Evolutionary conservation across 768 basidiomycete species (phyloP).

Genomic region (Chalciporus piperatus): DNA sequence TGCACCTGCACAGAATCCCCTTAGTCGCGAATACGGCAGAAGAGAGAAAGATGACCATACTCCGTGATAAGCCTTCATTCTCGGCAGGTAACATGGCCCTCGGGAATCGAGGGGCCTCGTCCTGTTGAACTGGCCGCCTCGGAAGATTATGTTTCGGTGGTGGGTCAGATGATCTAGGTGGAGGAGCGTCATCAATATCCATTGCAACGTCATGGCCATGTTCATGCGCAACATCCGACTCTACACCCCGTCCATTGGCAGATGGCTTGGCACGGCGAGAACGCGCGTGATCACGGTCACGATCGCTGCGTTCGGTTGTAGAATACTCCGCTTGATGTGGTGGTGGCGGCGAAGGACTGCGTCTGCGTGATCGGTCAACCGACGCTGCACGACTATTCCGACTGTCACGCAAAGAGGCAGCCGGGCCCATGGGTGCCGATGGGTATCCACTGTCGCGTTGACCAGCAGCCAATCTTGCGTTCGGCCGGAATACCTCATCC

Average conservation of each 20-base stretch:
- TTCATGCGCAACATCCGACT: constrained; percentile 18
- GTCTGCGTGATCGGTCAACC: constrained; percentile 9
- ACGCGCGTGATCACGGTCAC: constrained; percentile 16
- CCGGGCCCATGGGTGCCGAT: constrained; percentile 1
- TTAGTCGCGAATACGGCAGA: background rate
- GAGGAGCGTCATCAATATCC: constrained; percentile 28
- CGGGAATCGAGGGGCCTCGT: constrained; percentile 34
- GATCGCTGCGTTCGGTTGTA: constrained; percentile 11
- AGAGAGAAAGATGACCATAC: constrained; percentile 1
- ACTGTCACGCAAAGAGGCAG: constrained; percentile 8
- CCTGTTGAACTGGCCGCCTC: constrained; percentile 19
- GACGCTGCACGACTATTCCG: constrained; percentile 1
- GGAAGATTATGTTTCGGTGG: constrained; percentile 14
- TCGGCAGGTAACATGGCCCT: constrained; percentile 34
- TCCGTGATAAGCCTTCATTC: constrained; percentile 16
- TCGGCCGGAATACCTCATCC: constrained; percentile 28
- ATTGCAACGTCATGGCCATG: constrained; percentile 20
- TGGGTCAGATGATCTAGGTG: constrained; percentile 20
- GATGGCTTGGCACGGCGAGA: constrained; percentile 14
- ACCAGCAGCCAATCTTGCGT: constrained; percentile 8
- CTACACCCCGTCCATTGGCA: constrained; percentile 9
- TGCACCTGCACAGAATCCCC: background rate
- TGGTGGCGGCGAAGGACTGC: constrained; percentile 15
- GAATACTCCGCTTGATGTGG: constrained; percentile 4
- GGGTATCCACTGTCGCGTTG: constrained; percentile 12